phyloP scores from a whole-genome alignment of 2,329 filamentous ascomycete genomes.

The Paecilomyces sp. region DNA sequence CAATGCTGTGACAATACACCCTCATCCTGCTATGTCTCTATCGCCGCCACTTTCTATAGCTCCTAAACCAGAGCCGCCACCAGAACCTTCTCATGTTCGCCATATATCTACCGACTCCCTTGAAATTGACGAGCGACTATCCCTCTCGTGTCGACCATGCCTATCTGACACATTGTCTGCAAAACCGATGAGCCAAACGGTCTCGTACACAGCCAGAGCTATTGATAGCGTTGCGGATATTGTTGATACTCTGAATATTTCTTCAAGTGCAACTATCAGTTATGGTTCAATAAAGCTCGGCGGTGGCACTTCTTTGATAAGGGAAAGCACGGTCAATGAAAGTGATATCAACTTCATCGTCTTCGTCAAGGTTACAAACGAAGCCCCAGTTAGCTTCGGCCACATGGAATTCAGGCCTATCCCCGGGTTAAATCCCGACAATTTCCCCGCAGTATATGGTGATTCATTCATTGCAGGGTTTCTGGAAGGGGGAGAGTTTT shows the following conservation, averaged over 20 bases:
- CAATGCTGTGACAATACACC: slow-evolving; percentile 24
- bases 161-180: not conserved
- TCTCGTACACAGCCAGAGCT: slow-evolving; percentile 21
- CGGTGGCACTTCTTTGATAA: slow-evolving; percentile 12
- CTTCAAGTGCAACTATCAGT: slow-evolving; percentile 30
- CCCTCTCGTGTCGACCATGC: slow-evolving; percentile 1
- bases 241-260: slow-evolving; percentile 33
- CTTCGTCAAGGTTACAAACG: slow-evolving; percentile 14
- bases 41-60: not conserved
- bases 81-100: not conserved
- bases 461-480: slow-evolving; percentile 27
- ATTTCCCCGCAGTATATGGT: slow-evolving; percentile 26
- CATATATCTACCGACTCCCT: not conserved
- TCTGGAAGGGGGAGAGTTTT: slow-evolving; percentile 25
- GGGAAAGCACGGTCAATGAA: slow-evolving; percentile 12
- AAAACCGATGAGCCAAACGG: slow-evolving; percentile 16
- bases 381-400: slow-evolving; percentile 3
- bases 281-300: slow-evolving; percentile 26
- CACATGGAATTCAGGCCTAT: slow-evolving; percentile 10
- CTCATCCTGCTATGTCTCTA: slow-evolving; percentile 1
- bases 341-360: slow-evolving; percentile 15
- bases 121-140: not conserved
- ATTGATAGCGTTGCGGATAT: slow-evolving; percentile 31
- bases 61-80: not conserved
- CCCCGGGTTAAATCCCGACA: slow-evolving; percentile 10